Evolutionary conservation across 345 rosid genomes (phyloP).

Genomic region (Syzygium grande): DNA sequence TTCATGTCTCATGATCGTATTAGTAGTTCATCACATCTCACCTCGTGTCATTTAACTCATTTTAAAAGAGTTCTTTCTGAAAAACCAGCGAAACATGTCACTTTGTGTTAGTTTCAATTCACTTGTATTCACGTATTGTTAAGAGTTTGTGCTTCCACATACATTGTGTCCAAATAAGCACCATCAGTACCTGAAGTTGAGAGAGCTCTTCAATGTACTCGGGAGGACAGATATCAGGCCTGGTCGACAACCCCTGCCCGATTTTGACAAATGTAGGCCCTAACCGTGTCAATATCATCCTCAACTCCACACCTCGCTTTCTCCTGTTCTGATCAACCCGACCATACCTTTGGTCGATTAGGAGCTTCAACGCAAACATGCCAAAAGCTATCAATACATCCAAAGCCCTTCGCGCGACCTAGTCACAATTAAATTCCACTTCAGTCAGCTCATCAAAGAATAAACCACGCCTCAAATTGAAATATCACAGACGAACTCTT

Average conservation of each 20-base stretch:
- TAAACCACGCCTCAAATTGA: not conserved
- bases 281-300: slow-evolving; percentile 57
- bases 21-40: not conserved
- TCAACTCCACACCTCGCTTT: slow-evolving; percentile 57
- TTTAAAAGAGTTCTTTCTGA: not conserved
- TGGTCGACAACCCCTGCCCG: slow-evolving; percentile 90
- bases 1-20: not conserved
- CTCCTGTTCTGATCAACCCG: slow-evolving; percentile 51
- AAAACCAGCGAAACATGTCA: not conserved
- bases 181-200: slow-evolving; percentile 63
- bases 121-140: not conserved
- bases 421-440: not conserved
- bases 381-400: slow-evolving; percentile 58
- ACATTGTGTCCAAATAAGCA: not conserved
- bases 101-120: not conserved
- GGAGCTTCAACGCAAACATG: slow-evolving; percentile 51
- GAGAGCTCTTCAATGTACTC: slow-evolving; percentile 89
- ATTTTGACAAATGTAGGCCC: slow-evolving; percentile 95
- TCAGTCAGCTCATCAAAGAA: not conserved
- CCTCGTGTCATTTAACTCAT: not conserved
- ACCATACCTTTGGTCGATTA: slow-evolving; percentile 57
- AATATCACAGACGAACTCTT: not conserved
- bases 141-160: not conserved
- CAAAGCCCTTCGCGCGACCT: slow-evolving; percentile 66
- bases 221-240: slow-evolving; percentile 91